These are phyloP conservation scores for Arthrocladium fulminans DNA, from an alignment of 2,329 filamentous ascomycete genomes.

Conservation along the genomic window DNA sequence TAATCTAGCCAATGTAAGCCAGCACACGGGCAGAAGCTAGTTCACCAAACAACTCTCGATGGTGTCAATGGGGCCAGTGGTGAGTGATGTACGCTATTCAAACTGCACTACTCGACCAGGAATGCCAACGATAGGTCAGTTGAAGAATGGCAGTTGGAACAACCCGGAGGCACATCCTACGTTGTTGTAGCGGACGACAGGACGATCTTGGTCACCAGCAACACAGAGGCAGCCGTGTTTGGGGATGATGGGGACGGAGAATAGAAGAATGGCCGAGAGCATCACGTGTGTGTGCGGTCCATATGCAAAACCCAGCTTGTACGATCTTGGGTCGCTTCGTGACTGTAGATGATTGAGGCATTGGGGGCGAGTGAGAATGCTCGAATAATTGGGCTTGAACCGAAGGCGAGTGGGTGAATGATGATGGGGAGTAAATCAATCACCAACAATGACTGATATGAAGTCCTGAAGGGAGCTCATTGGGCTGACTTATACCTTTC, in stretches of 20 bases:
- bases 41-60: conserved; percentile 54
- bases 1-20: conserved; percentile 64
- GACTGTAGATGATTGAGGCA: too few relatives aligned
- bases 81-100: conserved; percentile 56
- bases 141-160: conserved; percentile 54
- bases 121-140: conserved; percentile 54
- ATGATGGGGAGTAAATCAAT: too few relatives aligned
- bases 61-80: conserved; percentile 46
- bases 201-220: conserved; percentile 42
- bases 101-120: conserved; percentile 57
- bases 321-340: too few relatives aligned
- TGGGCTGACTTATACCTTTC: too few relatives aligned
- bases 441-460: too few relatives aligned
- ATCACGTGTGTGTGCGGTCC: too few relatives aligned
- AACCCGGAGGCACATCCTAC: conserved; percentile 43
- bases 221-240: conserved; percentile 36
- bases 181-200: conserved; percentile 40
- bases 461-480: too few relatives aligned
- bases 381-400: too few relatives aligned
- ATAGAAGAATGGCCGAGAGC: too few relatives aligned
- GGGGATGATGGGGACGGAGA: conserved; percentile 39
- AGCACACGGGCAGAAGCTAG: conserved; percentile 58
- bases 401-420: too few relatives aligned
- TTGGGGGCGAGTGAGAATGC: too few relatives aligned
- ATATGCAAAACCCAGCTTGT: too few relatives aligned